A percentile compares a stretch with the other conserved stretches of the same genome.
These are phyloP conservation scores for Musa balbisiana DNA, from an alignment of 202 grass and related monocot species.

Conservation along the genomic window DNA sequence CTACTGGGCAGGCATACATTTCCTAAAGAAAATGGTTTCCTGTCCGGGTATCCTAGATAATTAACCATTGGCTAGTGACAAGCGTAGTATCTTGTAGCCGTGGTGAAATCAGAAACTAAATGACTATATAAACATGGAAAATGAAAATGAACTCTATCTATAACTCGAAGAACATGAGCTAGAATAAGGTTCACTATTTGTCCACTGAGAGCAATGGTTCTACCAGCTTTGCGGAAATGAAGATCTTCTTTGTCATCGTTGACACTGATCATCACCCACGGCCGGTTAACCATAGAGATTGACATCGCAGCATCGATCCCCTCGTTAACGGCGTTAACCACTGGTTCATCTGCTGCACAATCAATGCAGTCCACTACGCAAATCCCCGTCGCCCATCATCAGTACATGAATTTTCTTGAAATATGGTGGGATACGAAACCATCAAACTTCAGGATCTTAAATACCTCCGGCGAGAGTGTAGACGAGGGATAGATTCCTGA, in stretches of 20 bases:
- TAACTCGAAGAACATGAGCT: not conserved
- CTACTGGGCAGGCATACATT: too few species aligned
- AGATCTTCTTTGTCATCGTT: slow-evolving; percentile 85
- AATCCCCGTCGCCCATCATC: not conserved
- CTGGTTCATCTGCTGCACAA: slow-evolving; percentile 73
- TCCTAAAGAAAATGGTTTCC: not conserved
- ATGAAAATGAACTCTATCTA: not conserved
- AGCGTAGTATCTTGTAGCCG: not conserved
- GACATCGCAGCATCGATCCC: slow-evolving; percentile 58
- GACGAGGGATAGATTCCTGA: slow-evolving; percentile 86
- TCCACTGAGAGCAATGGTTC: not conserved
- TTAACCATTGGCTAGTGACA: not conserved
- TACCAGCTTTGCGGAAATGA: slow-evolving; percentile 96
- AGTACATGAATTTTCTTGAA: not conserved
- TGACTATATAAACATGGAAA: not conserved
- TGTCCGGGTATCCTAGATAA: not conserved
- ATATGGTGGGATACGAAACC: not conserved
- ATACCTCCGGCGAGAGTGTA: slow-evolving; percentile 87
- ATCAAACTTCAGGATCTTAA: too few species aligned
- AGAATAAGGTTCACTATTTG: not conserved
- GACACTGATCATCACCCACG: slow-evolving; percentile 91
- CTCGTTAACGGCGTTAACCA: slow-evolving; percentile 78
- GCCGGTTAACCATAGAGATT: slow-evolving; percentile 51
- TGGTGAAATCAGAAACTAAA: not conserved
- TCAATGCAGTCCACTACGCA: slow-evolving; percentile 92